phyloP scores from a whole-genome alignment of 768 basidiomycete genomes.

The Kwoniella sp. region DNA sequence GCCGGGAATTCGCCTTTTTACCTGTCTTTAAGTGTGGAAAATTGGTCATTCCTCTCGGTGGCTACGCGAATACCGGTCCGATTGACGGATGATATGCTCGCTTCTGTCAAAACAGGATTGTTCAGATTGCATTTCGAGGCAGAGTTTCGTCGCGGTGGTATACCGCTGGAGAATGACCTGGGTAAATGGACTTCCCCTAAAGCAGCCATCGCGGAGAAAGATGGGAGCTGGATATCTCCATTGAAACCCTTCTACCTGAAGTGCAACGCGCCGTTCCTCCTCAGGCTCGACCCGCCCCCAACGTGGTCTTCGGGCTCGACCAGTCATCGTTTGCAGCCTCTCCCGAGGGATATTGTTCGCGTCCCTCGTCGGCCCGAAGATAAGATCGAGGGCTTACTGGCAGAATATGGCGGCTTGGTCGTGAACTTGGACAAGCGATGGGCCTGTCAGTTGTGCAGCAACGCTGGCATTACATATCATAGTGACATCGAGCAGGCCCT shows the following conservation, averaged over 20 bases:
- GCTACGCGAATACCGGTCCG: neutral
- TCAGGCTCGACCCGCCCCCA: neutral
- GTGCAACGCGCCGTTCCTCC: neutral
- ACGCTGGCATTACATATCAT: neutral
- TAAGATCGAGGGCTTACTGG: neutral
- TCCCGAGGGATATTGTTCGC: neutral
- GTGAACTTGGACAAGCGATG: neutral
- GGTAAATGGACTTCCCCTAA: neutral
- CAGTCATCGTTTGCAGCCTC: neutral
- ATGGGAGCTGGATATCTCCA: neutral
- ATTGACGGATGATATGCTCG: neutral
- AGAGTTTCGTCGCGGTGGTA: neutral
- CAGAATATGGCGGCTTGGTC: neutral
- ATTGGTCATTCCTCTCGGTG: neutral
- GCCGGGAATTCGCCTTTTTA: neutral
- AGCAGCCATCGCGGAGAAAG: neutral
- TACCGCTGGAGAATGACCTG: neutral
- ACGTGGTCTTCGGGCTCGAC: neutral
- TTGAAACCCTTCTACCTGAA: neutral
- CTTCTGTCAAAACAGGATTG: neutral
- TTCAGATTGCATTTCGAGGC: neutral
- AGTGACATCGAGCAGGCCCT: conserved; percentile 4
- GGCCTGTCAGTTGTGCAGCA: neutral
- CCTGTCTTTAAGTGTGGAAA: neutral
- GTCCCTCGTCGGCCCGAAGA: neutral